Evolutionary conservation across 768 basidiomycete species (phyloP).

Genomic region (Leccinum longicurvipes): DNA sequence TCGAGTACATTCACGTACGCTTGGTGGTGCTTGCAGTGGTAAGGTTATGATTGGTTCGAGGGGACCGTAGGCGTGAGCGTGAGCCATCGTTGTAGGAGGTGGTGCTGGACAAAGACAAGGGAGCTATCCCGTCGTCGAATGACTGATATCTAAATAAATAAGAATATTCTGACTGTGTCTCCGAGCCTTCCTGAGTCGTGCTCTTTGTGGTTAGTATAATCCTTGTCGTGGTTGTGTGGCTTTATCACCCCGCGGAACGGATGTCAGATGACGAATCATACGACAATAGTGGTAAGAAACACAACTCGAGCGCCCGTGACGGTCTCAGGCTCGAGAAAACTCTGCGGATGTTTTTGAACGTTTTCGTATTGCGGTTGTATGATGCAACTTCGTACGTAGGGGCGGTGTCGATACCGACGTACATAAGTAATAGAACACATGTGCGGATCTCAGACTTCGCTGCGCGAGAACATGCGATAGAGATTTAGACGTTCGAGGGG

Average conservation of each 20-base stretch:
- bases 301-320: no score
- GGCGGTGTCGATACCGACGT: constrained; percentile 17
- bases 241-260: no score
- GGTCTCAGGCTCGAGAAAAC: no score
- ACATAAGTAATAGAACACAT: constrained; percentile 21
- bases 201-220: no score
- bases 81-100: constrained; percentile 33
- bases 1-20: constrained; percentile 92
- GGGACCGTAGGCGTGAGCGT: constrained; percentile 73
- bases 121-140: neutral
- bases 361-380: constrained; percentile 8
- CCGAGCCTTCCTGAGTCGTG: no score
- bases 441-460: constrained; percentile 6
- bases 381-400: constrained; percentile 24
- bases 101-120: constrained; percentile 9
- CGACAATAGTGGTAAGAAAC: no score
- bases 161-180: no score
- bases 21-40: constrained; percentile 95
- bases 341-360: constrained; percentile 6
- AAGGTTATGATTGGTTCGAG: constrained; percentile 97
- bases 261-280: no score
- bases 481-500: constrained; percentile 74
- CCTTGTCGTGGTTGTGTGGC: no score
- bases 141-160: no score
- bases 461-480: neutral